Conservation (phyloP, 495 filamentous ascomycete species). For the Peziza echinospora region DNA sequence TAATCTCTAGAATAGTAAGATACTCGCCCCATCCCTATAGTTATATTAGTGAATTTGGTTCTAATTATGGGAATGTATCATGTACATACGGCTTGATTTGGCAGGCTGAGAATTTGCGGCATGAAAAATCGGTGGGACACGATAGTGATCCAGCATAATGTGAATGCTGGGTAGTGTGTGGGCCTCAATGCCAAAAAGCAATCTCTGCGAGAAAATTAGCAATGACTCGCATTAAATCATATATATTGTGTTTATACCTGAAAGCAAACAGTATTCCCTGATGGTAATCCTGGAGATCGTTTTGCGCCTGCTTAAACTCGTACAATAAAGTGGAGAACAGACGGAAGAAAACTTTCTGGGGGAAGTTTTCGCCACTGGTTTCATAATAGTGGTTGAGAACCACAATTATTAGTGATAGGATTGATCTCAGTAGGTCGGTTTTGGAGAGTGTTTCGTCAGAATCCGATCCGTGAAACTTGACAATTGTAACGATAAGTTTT, state of each 20-base stretch:
- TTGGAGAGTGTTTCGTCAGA: slow-evolving; percentile 25
- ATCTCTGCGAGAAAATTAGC: slow-evolving; percentile 20
- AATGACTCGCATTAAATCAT: neutral
- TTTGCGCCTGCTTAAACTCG: slow-evolving; percentile 31
- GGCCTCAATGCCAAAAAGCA: slow-evolving; percentile 61
- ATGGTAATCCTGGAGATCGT: slow-evolving; percentile 30
- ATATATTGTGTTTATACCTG: neutral
- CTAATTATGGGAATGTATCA: slow-evolving; percentile 1
- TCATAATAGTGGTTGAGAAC: slow-evolving; percentile 71
- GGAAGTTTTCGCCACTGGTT: slow-evolving; percentile 60
- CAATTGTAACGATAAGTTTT: slow-evolving; percentile 56
- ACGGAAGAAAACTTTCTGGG: slow-evolving; percentile 74
- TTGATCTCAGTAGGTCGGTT: slow-evolving; percentile 46
- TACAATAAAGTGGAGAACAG: slow-evolving; percentile 70
- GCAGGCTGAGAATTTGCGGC: slow-evolving; percentile 54
- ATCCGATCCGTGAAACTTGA: slow-evolving; percentile 41
- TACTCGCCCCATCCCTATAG: slow-evolving; percentile 48
- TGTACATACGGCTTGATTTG: neutral
- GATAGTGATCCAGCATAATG: slow-evolving; percentile 64
- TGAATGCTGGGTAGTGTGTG: slow-evolving; percentile 52
- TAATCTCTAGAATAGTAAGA: slow-evolving; percentile 49
- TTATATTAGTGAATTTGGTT: slow-evolving; percentile 6
- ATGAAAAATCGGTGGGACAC: slow-evolving; percentile 72
- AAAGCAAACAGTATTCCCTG: slow-evolving; percentile 43
- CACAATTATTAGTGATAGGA: slow-evolving; percentile 52